These are phyloP conservation scores for Carex scoparia DNA, from an alignment of 176 grass and related monocot genomes.

Conservation along the genomic window DNA sequence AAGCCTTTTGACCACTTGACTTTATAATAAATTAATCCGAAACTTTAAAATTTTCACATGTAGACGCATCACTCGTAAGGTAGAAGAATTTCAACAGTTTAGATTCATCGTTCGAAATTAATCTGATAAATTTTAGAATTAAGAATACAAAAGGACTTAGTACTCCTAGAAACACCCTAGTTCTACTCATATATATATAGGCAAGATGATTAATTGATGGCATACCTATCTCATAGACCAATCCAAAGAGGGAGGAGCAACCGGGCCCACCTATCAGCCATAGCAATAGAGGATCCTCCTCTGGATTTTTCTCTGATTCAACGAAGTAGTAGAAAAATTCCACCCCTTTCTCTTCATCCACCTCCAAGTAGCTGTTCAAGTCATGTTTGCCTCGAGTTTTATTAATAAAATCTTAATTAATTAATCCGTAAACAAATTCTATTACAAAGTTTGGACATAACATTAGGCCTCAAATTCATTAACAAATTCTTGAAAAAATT, in stretches of 20 bases:
- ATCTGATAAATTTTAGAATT: too few relatives aligned
- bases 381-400: background rate
- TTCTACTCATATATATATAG: too few relatives aligned
- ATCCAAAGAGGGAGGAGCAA: constrained; percentile 39
- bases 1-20: too few relatives aligned
- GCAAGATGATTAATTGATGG: too few relatives aligned
- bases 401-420: background rate
- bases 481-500: background rate
- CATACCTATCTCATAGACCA: constrained; percentile 43
- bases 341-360: constrained; percentile 32
- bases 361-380: constrained; percentile 41
- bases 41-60: too few relatives aligned
- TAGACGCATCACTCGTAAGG: too few relatives aligned
- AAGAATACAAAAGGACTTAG: too few relatives aligned
- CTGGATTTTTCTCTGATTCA: constrained; percentile 40
- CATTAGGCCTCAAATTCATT: background rate
- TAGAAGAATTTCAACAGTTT: too few relatives aligned
- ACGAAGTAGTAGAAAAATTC: constrained; percentile 62
- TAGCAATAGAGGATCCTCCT: constrained; percentile 39
- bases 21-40: too few relatives aligned
- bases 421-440: background rate
- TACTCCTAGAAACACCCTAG: too few relatives aligned
- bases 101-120: too few relatives aligned
- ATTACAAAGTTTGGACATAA: background rate
- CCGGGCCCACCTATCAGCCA: constrained; percentile 60